Conservation (phyloP, 225 moss, liverwort and hornwort species). For the Lunularia cruciata region DNA sequence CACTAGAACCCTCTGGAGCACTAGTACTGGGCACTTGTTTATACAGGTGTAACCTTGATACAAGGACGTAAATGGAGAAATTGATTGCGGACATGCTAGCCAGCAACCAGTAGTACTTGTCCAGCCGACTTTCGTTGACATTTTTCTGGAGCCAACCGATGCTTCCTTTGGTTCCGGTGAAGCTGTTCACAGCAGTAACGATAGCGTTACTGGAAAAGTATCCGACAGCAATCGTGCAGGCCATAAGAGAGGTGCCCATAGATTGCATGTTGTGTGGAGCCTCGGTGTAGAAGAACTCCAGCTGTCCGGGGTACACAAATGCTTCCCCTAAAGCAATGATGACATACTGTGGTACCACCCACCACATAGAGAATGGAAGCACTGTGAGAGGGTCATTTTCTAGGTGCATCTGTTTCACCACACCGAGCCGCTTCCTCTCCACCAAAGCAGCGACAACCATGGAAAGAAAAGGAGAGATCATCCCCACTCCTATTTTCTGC, state of each 20-base stretch:
- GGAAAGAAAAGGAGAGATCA: conserved; percentile 51
- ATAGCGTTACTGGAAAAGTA: conserved; percentile 53
- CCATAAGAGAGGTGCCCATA: conserved; percentile 69
- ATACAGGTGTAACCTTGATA: too few species aligned
- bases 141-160: conserved; percentile 46
- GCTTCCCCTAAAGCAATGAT: conserved; percentile 45
- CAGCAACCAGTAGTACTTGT: conserved; percentile 70
- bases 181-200: conserved; percentile 39
- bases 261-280: conserved; percentile 68
- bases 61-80: too few species aligned
- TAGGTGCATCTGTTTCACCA: conserved; percentile 50
- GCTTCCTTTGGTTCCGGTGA: too few species aligned
- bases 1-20: too few species aligned
- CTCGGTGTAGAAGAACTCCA: conserved; percentile 85
- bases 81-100: too few species aligned
- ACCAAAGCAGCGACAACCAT: conserved; percentile 61
- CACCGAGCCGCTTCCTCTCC: conserved; percentile 51
- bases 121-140: conserved; percentile 22
- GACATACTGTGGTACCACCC: conserved; percentile 40
- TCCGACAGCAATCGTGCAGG: conserved; percentile 63
- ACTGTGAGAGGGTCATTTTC: conserved; percentile 48
- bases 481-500: conserved; percentile 66
- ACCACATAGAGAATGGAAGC: conserved; percentile 59
- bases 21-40: too few species aligned
- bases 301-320: conserved; percentile 62